Conservation (phyloP, 1,284 basidiomycete genomes). For the Phenoliferia sp. region DNA sequence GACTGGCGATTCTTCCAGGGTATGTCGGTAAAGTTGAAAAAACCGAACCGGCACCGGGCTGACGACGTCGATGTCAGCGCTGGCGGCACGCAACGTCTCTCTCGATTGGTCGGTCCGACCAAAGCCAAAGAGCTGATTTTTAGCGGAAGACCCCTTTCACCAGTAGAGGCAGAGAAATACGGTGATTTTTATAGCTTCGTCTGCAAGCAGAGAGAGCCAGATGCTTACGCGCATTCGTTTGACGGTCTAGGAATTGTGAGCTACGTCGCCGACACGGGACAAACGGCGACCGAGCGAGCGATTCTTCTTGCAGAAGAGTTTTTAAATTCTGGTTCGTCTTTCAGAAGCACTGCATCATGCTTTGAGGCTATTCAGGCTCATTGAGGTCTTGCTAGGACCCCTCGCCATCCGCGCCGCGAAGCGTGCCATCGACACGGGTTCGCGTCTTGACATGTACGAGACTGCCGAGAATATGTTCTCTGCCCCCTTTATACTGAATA, state of each 20-base stretch:
- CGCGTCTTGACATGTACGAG: conserved; percentile 68
- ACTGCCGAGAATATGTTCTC: no score
- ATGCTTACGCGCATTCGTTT: no score
- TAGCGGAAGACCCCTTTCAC: conserved; percentile 62
- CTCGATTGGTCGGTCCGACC: conserved; percentile 71
- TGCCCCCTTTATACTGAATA: background rate
- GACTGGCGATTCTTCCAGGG: conserved; percentile 88
- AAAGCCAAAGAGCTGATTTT: conserved; percentile 85
- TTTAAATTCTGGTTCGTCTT: conserved; percentile 58
- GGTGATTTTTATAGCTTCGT: conserved; percentile 50
- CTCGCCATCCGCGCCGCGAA: conserved; percentile 85
- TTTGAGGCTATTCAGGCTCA: no score
- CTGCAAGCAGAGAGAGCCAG: no score
- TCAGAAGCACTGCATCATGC: no score
- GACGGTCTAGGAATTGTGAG: conserved; percentile 62
- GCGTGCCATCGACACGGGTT: conserved; percentile 73
- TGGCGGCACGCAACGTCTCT: conserved; percentile 84
- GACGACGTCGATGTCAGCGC: conserved; percentile 45
- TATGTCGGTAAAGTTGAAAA: no score
- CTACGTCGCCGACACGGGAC: conserved; percentile 60
- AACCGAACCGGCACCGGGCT: no score
- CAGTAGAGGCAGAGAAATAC: conserved; percentile 64
- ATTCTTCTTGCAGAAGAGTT: conserved; percentile 61
- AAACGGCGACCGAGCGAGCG: conserved; percentile 61
- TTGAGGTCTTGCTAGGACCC: conserved; percentile 57